Evolutionary conservation across 495 filamentous ascomycete species (phyloP), one percentile per base, ranked within the genome.

Genomic region (Neurospora sp.): DNA sequence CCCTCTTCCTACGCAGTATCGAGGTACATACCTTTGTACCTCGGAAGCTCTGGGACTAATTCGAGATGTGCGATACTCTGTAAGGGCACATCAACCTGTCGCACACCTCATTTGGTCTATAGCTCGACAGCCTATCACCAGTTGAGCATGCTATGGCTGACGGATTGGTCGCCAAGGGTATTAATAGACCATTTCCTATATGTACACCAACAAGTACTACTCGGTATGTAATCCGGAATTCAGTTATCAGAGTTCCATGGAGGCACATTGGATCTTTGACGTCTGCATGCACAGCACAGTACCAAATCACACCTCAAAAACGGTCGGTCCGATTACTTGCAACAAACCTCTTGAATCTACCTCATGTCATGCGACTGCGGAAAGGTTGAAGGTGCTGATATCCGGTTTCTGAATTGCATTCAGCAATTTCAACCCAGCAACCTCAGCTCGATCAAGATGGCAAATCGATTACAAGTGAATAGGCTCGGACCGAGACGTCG

Each of bases 261-360:
- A 37, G 27, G 27, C 22, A 18, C 27, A 16, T 27, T 65, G 7
- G 27, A 65, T 65, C 53, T 65, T 65, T 37, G 27, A 65, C 27
- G 53, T 59, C 20, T 59, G 27, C 14, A 65, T 65, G 44, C 40
- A 41, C 22, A 35, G 42, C 35, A 61, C 70, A 35, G 27, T 31
- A n/a, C 20, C 39, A n/a, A 71, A 65, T 18, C 42, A 37, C 35
- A 68, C 44, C n/a, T 18, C 31, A 10, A 38, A n/a, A 4, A 37
- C 16, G 44, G 35, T 79, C 76, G 78, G 78, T 75, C 78, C 78
- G 78, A 79, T 75, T 79, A 73, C 72, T 75, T 71, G 74, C 70
- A 70, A 77, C 76, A 71, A 74, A 69, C 40, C 75, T 72, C 70
- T 37, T 71, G 69, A 37, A 37, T 22, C 20, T 37, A 40, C 39